Evolutionary conservation across 257 asterid species (phyloP), one percentile per base, ranked within the genome.

Genomic region (Primulina huaijiensis): DNA sequence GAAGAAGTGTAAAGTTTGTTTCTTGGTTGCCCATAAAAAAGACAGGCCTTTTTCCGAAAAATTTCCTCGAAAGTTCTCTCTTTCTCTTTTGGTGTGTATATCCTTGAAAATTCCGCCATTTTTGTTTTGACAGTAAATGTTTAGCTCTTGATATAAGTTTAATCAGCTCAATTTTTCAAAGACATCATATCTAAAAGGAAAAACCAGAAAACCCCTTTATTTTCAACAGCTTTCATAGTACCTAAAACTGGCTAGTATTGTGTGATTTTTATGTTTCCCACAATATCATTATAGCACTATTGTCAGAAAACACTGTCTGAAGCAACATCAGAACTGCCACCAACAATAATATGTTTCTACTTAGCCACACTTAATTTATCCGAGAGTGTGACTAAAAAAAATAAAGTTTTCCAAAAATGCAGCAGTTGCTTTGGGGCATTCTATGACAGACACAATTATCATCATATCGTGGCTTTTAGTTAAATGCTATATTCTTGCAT

Each of bases 211-310:
- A 31, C 0, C 12, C 62, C 52, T 67, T 67, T 53, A 53, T 53
- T 72, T 62, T 68, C 59, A 53, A 50, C 60, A 33, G 58, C 53
- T 66, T 65, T 66, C 57, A 34, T 27, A 21, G 76, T 65, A 72
- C 70, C 70, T 46, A 71, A 66, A 74, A 59, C 69, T 64, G 56
- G 68, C 43, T 50, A 74, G 12, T 7, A 43, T 46, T 37, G 55
- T 30, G 25, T 67, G 16, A 62, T 57, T 65, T 43, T 72, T 72
- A 63, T 70, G 74, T 72, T 72, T 64, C 77, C 77, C 53, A 72
- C 60, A 67, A 55, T 77, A 67, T 72, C 38, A 77, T 72, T 56
- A 68, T 77, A 21, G 11, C 71, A 43, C 66, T 71, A 76, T 73
- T 21, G 71, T 35, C 67, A 58, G 60, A 65, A 12, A 65, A 40